phyloP scores from a whole-genome alignment of 805 yeast species.

The Sporopachydermia lactativora region DNA sequence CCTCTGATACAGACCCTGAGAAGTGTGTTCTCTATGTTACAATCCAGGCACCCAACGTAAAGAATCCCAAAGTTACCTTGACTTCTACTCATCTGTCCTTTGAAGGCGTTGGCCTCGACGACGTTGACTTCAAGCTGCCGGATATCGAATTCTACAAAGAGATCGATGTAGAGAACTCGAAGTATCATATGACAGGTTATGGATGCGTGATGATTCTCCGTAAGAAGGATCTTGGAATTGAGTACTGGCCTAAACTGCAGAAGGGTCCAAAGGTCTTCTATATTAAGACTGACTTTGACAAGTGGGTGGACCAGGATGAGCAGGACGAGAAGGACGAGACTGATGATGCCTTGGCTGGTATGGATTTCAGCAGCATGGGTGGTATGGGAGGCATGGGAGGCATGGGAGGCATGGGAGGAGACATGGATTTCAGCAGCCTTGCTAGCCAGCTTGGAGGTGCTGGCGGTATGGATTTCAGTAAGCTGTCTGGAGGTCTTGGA shows the following conservation, averaged over 20 bases:
- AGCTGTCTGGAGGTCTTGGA: conserved; percentile 9
- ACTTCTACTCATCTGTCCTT: conserved; percentile 41
- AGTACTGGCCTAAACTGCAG: conserved; percentile 92
- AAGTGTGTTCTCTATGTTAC: conserved; percentile 72
- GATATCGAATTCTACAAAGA: conserved; percentile 64
- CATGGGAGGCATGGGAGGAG: conserved; percentile 21
- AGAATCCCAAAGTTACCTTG: conserved; percentile 44
- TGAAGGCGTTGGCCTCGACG: conserved; percentile 28
- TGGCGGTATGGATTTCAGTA: conserved; percentile 21
- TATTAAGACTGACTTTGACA: conserved; percentile 89
- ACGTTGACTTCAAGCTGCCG: conserved; percentile 35
- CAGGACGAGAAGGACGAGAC: conserved; percentile 58
- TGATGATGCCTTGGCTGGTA: conserved; percentile 16
- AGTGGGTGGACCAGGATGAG: conserved; percentile 98
- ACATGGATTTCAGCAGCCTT: conserved; percentile 24
- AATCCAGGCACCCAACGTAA: conserved; percentile 57
- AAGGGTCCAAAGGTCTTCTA: conserved; percentile 69
- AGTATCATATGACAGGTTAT: conserved; percentile 45
- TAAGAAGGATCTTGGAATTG: conserved; percentile 54
- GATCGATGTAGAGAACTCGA: conserved; percentile 53
- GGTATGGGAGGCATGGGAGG: conserved; percentile 23
- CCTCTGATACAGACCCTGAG: conserved; percentile 51
- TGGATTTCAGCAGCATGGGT: conserved; percentile 20
- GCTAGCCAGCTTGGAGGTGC: conserved; percentile 21
- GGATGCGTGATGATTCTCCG: conserved; percentile 49